Evolutionary conservation across 2,329 filamentous ascomycete genomes (phyloP), one percentile per base, ranked within the genome.

Genomic region (Gliomastix tumulicola): DNA sequence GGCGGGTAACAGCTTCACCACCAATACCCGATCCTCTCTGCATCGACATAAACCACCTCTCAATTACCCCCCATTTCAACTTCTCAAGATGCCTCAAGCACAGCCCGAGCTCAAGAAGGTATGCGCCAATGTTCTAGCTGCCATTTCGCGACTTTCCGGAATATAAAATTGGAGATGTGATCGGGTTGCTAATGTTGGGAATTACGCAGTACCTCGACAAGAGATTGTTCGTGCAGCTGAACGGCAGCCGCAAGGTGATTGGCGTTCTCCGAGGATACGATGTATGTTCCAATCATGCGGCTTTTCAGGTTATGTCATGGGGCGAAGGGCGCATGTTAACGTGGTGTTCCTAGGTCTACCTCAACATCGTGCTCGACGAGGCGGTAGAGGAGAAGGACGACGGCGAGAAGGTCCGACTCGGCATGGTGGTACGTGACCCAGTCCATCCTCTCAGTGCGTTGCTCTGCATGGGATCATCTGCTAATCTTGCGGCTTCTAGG

Each of bases 21-120:
- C 23, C n/a, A n/a, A n/a, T n/a, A n/a, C n/a, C n/a, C n/a, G n/a
- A n/a, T n/a, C n/a, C n/a, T n/a, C n/a, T n/a, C n/a, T n/a, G n/a
- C n/a, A n/a, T n/a, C n/a, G n/a, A n/a, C n/a, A n/a, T n/a, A n/a
- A n/a, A n/a, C n/a, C n/a, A n/a, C n/a, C n/a, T n/a, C n/a, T n/a
- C n/a, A n/a, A n/a, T n/a, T n/a, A n/a, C n/a, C n/a, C n/a, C n/a
- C n/a, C n/a, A n/a, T n/a, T n/a, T n/a, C 44, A 41, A 54, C 41
- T 49, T 48, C 49, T 61, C 69, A 84, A 72, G 49, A 98, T 98
- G 92, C 88, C 92, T 69, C 90, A 94, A 81, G 89, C 92, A 61
- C 92, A 97, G 69, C 92, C 92, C 54, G 94, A 98, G 71, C 79
- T 98, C 45, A 98, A 97, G 70, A 98, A 97, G 81, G 92, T 94